These are phyloP conservation scores for Ceratocystis huliohia DNA, from an alignment of 2,329 filamentous ascomycete genomes.

Conservation along the genomic window DNA sequence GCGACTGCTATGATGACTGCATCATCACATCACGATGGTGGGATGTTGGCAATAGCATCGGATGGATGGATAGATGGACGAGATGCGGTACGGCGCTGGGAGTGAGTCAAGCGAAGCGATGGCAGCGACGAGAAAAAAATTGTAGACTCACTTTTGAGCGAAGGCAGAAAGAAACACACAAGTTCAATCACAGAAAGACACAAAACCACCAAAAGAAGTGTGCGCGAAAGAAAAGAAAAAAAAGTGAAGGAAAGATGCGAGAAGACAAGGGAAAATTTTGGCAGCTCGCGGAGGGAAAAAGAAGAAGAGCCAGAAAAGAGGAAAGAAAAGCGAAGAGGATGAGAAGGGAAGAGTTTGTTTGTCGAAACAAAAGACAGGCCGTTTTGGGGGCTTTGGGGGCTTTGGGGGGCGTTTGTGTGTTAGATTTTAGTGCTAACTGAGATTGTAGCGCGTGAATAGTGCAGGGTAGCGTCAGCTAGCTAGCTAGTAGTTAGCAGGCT, in stretches of 20 bases:
- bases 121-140: conserved; percentile 15
- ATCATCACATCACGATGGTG: conserved; percentile 16
- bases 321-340: conserved; percentile 15
- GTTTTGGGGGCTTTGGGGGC: not conserved
- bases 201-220: conserved; percentile 24
- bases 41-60: not conserved
- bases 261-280: conserved; percentile 27
- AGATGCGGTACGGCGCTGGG: conserved; percentile 10
- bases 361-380: conserved; percentile 5
- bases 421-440: conserved; percentile 9
- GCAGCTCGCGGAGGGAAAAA: conserved; percentile 22
- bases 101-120: conserved; percentile 11
- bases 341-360: conserved; percentile 21
- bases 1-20: conserved; percentile 6
- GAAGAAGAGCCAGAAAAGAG: conserved; percentile 20
- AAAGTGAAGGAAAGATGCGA: conserved; percentile 26
- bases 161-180: conserved; percentile 25
- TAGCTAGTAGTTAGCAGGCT: not conserved
- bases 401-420: not conserved
- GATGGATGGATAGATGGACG: not conserved
- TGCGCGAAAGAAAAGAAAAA: conserved; percentile 34
- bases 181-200: conserved; percentile 24
- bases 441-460: not conserved
- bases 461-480: not conserved
- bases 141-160: conserved; percentile 40